These are phyloP conservation scores for Lichtheimia corymbifera DNA, from an alignment of 371 early-diverging fungal species.

Conservation along the genomic window DNA sequence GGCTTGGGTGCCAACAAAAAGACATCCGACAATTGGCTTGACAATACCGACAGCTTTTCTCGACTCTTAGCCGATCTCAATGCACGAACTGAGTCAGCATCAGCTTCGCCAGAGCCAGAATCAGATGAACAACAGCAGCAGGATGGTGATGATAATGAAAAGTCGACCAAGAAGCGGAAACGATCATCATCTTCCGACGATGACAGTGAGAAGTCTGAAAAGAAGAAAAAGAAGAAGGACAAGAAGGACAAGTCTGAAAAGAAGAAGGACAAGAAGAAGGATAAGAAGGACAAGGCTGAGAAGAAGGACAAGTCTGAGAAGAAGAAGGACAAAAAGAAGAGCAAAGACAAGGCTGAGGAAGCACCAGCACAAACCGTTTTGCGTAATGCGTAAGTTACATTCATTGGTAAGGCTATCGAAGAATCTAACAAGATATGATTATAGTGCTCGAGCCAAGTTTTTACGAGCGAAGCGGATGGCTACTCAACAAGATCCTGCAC, in stretches of 20 bases:
- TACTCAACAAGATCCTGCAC: conserved; percentile 45
- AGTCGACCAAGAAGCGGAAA: conserved; percentile 13
- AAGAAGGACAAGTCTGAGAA: conserved; percentile 24
- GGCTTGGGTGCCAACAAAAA: conserved; percentile 90
- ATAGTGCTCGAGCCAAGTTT: conserved; percentile 72
- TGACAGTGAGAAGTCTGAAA: conserved; percentile 7
- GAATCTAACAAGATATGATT: neutral
- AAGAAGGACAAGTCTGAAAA: conserved; percentile 24
- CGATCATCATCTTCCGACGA: conserved; percentile 9
- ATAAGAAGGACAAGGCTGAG: conserved; percentile 31
- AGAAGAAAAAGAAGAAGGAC: conserved; percentile 45
- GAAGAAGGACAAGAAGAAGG: conserved; percentile 21
- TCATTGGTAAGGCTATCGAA: neutral
- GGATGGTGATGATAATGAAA: conserved; percentile 41
- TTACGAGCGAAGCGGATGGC: conserved; percentile 69
- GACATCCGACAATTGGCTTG: conserved; percentile 92
- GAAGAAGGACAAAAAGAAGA: conserved; percentile 22
- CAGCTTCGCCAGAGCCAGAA: conserved; percentile 12
- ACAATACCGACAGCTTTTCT: conserved; percentile 86
- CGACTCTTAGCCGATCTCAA: conserved; percentile 79
- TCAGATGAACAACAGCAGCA: conserved; percentile 23
- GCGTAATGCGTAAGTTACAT: conserved; percentile 61
- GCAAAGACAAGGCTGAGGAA: conserved; percentile 27
- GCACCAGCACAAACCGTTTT: conserved; percentile 31
- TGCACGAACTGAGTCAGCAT: conserved; percentile 35